Conservation (phyloP, 768 basidiomycete genomes). For the Solioccasus polychromus region DNA sequence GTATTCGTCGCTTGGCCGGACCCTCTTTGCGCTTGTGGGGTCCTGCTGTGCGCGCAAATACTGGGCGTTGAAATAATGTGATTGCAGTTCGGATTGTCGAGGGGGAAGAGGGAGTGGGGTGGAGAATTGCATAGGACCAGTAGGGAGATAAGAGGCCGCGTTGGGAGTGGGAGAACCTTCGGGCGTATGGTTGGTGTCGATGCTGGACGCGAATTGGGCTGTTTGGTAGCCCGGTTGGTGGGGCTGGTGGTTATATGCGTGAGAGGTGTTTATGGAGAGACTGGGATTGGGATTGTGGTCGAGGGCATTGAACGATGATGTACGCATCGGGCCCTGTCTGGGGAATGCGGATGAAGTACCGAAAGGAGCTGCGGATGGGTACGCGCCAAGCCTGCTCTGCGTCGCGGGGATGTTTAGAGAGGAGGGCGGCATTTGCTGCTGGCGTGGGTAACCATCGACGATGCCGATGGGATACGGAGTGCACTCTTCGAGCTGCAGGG, state of each 20-base stretch:
- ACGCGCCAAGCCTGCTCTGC: slow-evolving; percentile 7
- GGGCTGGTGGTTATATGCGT: slow-evolving; percentile 15
- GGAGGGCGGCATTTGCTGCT: slow-evolving; percentile 4
- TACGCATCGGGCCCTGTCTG: slow-evolving; percentile 7
- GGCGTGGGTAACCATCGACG: slow-evolving; percentile 10
- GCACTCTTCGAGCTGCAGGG: slow-evolving; percentile 31
- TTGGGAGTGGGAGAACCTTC: slow-evolving; percentile 11
- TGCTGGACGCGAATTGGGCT: slow-evolving; percentile 1
- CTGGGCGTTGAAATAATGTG: slow-evolving; percentile 20
- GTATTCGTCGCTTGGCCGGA: slow-evolving; percentile 19
- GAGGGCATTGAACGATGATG: slow-evolving; percentile 12
- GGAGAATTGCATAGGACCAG: slow-evolving; percentile 32
- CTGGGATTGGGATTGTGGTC: slow-evolving; percentile 1
- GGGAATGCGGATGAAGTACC: slow-evolving; percentile 10
- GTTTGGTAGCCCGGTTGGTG: slow-evolving; percentile 17
- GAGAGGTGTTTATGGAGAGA: slow-evolving; percentile 15
- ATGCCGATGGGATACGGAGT: slow-evolving; percentile 11
- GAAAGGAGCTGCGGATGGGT: slow-evolving; percentile 13
- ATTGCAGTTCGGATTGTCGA: slow-evolving; percentile 29
- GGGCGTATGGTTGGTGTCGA: slow-evolving; percentile 10
- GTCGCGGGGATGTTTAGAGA: slow-evolving; percentile 4
- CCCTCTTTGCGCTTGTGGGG: slow-evolving; percentile 15
- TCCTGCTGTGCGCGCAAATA: slow-evolving; percentile 4
- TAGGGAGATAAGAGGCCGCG: slow-evolving; percentile 12
- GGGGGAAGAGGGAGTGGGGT: slow-evolving; percentile 25